These are phyloP conservation scores for Laguncularia racemosa DNA, from an alignment of 345 rosid genomes.

Conservation along the genomic window DNA sequence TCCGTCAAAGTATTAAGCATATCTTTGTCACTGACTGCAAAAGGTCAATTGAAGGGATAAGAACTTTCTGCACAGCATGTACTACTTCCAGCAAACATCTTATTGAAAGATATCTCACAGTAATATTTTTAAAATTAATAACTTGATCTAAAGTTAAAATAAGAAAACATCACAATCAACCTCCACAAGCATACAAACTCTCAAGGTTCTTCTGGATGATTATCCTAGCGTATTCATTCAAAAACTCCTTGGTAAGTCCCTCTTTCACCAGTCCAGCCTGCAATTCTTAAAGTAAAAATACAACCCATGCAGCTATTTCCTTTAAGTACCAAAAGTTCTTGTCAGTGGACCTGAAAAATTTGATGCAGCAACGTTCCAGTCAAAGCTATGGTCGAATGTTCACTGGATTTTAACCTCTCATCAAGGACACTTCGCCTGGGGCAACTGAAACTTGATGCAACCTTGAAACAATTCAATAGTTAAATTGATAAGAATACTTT, in stretches of 20 bases:
- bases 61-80: not conserved
- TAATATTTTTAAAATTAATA: no score
- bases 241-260: slow-evolving; percentile 42
- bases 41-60: slow-evolving; percentile 9
- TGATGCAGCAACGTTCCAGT: slow-evolving; percentile 93
- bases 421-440: slow-evolving; percentile 84
- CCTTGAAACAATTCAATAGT: slow-evolving; percentile 32
- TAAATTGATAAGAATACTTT: not conserved
- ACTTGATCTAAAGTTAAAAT: not conserved
- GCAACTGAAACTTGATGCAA: slow-evolving; percentile 82
- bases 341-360: slow-evolving; percentile 68
- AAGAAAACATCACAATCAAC: slow-evolving; percentile 20
- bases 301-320: not conserved
- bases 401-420: slow-evolving; percentile 77
- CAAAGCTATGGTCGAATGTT: slow-evolving; percentile 69
- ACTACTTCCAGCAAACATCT: no score
- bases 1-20: slow-evolving; percentile 49
- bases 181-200: slow-evolving; percentile 91
- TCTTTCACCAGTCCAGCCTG: slow-evolving; percentile 80
- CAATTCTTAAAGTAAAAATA: slow-evolving; percentile 11
- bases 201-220: slow-evolving; percentile 73
- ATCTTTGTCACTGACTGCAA: slow-evolving; percentile 72
- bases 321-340: not conserved
- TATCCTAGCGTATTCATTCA: slow-evolving; percentile 58
- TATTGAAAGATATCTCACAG: no score